These are phyloP conservation scores for Pythium grandisporangium DNA, from an alignment of 352 stramenopile species.

Conservation along the genomic window DNA sequence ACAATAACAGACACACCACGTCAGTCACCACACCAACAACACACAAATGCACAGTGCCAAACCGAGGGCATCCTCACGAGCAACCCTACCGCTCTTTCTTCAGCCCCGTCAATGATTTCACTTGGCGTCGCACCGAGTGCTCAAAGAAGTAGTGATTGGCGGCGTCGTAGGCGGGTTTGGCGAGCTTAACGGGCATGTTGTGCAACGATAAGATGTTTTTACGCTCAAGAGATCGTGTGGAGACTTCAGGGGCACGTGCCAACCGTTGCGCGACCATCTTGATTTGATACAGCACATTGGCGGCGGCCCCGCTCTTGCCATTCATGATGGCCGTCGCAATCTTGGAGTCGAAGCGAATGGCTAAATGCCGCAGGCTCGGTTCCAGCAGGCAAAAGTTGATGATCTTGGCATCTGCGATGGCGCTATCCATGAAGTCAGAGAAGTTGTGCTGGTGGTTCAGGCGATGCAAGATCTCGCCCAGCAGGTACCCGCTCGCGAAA, in stretches of 20 bases:
- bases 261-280: conserved; percentile 51
- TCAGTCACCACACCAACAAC: too few relatives aligned
- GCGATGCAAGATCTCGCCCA: conserved; percentile 77
- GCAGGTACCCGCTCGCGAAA: conserved; percentile 80
- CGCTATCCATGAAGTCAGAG: conserved; percentile 61
- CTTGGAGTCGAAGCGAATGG: conserved; percentile 71
- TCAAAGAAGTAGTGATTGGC: conserved; percentile 60
- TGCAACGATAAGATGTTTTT: conserved; percentile 39
- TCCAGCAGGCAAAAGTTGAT: conserved; percentile 86
- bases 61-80: background rate
- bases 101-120: conserved; percentile 35
- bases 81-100: conserved; percentile 37
- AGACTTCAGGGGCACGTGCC: conserved; percentile 33
- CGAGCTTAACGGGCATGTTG: conserved; percentile 47
- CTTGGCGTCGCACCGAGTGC: conserved; percentile 48
- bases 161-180: conserved; percentile 44
- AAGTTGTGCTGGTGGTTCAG: conserved; percentile 89
- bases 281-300: conserved; percentile 83
- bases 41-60: too few relatives aligned
- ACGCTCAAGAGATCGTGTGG: conserved; percentile 35
- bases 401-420: conserved; percentile 73
- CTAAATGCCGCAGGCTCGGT: conserved; percentile 58
- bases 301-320: conserved; percentile 35
- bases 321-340: conserved; percentile 79
- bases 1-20: too few relatives aligned